Conservation (phyloP, 257 asterid species). For the Anisodus acutangulus region DNA sequence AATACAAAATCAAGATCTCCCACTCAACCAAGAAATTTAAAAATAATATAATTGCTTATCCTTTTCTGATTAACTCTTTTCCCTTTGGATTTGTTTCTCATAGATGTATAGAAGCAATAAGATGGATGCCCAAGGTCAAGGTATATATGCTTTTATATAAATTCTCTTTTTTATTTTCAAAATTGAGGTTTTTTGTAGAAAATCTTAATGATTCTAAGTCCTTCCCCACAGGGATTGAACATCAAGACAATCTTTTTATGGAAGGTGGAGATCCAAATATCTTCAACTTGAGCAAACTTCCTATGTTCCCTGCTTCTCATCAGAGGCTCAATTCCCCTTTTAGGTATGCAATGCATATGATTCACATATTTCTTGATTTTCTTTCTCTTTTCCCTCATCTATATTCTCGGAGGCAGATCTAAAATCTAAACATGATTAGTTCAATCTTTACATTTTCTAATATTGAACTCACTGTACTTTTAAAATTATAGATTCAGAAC, state of each 20-base stretch:
- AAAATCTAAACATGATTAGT: background rate
- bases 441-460: background rate
- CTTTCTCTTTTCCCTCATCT: background rate
- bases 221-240: slow-evolving; percentile 45
- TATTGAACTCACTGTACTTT: background rate
- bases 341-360: slow-evolving; percentile 44
- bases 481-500: background rate
- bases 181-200: slow-evolving; percentile 32
- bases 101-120: slow-evolving; percentile 91
- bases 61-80: background rate
- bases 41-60: background rate
- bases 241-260: slow-evolving; percentile 50
- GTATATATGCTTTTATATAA: slow-evolving; percentile 34
- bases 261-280: slow-evolving; percentile 65
- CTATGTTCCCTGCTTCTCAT: slow-evolving; percentile 42
- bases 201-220: background rate
- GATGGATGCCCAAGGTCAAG: slow-evolving; percentile 64
- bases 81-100: slow-evolving; percentile 26
- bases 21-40: slow-evolving; percentile 20
- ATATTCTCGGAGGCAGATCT: background rate
- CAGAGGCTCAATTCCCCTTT: slow-evolving; percentile 42
- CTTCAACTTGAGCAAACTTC: slow-evolving; percentile 68
- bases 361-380: background rate
- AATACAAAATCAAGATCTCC: background rate
- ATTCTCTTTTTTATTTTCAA: background rate